phyloP scores from a whole-genome alignment of 2,329 filamentous ascomycete genomes.

The Curvularia spicifera region DNA sequence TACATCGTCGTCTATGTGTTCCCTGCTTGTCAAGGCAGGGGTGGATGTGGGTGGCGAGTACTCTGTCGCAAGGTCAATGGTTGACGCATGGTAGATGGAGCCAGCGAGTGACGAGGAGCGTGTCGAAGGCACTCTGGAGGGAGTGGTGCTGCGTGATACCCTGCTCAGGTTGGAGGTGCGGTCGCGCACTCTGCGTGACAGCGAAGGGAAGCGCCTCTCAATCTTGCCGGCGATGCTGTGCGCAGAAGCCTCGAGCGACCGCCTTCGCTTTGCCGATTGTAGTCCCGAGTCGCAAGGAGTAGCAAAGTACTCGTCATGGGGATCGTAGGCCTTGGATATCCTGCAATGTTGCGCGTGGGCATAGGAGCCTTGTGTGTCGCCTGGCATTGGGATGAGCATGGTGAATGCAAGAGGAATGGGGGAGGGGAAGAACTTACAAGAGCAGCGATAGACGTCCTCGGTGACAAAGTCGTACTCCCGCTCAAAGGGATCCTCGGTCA shows the following conservation, averaged over 20 bases:
- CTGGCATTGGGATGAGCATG: constrained; percentile 50
- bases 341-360: constrained; percentile 55
- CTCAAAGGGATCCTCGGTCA: constrained; percentile 82
- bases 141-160: constrained; percentile 50
- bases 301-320: constrained; percentile 67
- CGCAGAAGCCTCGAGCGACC: constrained; percentile 65
- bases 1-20: constrained; percentile 42
- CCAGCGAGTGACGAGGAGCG: constrained; percentile 79
- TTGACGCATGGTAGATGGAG: constrained; percentile 56
- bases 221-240: constrained; percentile 69
- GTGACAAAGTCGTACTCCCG: constrained; percentile 66
- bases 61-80: constrained; percentile 49
- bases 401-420: constrained; percentile 13
- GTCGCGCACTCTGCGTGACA: constrained; percentile 62
- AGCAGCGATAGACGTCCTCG: constrained; percentile 61
- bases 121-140: constrained; percentile 69
- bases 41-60: constrained; percentile 34
- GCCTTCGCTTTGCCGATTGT: constrained; percentile 62
- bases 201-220: constrained; percentile 64
- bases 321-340: constrained; percentile 67
- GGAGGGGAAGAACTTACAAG: constrained; percentile 66
- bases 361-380: constrained; percentile 63
- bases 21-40: constrained; percentile 37
- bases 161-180: constrained; percentile 51
- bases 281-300: constrained; percentile 62